phyloP scores from a whole-genome alignment of 1,284 basidiomycete species.

The Leccinum brunneo-olivaceum region DNA sequence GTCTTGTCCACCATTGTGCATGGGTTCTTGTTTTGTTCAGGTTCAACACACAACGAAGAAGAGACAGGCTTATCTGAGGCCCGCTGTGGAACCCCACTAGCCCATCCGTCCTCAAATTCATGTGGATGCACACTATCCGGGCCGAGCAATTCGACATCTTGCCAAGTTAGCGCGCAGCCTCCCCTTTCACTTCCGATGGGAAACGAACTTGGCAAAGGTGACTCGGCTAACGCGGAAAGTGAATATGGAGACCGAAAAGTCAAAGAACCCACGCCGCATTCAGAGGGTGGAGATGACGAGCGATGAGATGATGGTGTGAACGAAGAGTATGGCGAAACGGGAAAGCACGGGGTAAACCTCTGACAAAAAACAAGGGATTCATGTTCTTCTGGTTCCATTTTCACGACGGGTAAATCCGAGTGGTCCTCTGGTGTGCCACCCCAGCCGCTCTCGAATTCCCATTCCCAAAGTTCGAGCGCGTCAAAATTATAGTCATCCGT shows the following conservation, averaged over 20 bases:
- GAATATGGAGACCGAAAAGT: slow-evolving; percentile 14
- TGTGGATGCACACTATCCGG: slow-evolving; percentile 41
- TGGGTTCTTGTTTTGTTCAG: slow-evolving; percentile 5
- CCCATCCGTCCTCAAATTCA: slow-evolving; percentile 42
- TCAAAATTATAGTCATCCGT: slow-evolving; percentile 38
- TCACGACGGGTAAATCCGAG: slow-evolving; percentile 21
- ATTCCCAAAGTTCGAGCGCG: slow-evolving; percentile 43
- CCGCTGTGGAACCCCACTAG: slow-evolving; percentile 13
- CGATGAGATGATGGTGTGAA: slow-evolving; percentile 15
- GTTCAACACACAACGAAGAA: slow-evolving; percentile 1
- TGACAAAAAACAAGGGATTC: slow-evolving; percentile 8
- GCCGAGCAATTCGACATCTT: slow-evolving; percentile 43
- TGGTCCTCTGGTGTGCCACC: slow-evolving; percentile 13
- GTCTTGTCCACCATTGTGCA: slow-evolving; percentile 1
- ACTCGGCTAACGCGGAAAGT: slow-evolving; percentile 9
- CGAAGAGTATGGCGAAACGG: slow-evolving; percentile 19
- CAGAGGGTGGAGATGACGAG: slow-evolving; percentile 19
- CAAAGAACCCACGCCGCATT: slow-evolving; percentile 13
- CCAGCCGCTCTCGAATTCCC: slow-evolving; percentile 35
- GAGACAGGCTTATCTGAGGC: slow-evolving; percentile 1
- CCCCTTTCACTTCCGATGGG: slow-evolving; percentile 8
- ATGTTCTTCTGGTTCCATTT: slow-evolving; percentile 23
- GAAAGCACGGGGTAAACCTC: slow-evolving; percentile 5
- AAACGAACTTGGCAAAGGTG: slow-evolving; percentile 7
- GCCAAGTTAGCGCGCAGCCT: slow-evolving; percentile 34